Evolutionary conservation across 2,329 filamentous ascomycete species (phyloP), one percentile per base, ranked within the genome.

Genomic region (Alternaria ethzedia): DNA sequence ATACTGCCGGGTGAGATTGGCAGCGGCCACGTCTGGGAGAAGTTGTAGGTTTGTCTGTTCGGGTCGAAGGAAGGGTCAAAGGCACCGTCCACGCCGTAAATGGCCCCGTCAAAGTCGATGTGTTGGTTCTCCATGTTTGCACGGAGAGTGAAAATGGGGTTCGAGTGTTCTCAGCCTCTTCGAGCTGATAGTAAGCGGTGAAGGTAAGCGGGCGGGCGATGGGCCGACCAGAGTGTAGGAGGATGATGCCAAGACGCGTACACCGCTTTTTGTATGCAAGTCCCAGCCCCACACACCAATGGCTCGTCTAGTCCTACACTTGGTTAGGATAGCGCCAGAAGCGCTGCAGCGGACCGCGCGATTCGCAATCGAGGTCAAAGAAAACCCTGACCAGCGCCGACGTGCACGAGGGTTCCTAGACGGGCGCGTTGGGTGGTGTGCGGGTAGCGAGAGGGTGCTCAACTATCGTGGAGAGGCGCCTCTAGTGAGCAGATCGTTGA

Each of bases 41-140:
- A 74, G 68, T 67, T 71, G 65, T 73, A 73, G 23, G 69, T 63
- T 61, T 74, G 73, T 60, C 75, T 72, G 70, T 73, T 78, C 50
- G 75, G 77, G 69, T 80, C 78, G 74, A 75, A 81, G 52, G 69
- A 70, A 30, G 76, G 69, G 67, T 78, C 80, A 66, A 81, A 82
- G 69, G 75, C 65, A 54, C 68, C 79, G 72, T 83, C 79, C 54
- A 67, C 65, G 57, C 81, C 73, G 64, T 73, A 74, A 52, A 74
- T 67, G 67, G 72, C 61, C 66, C 70, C 68, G 68, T 82, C 80
- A 64, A 81, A 69, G 67, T 77, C 72, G 68, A 79, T 70, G 72
- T 81, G 78, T 61, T 72, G 71, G 74, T 81, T 77, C 69, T 84
- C 82, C 82, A 84, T 84, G 62, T 73, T 70, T 57, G 65, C 65